Evolutionary conservation across 345 rosid species (phyloP).

Genomic region (Eutrema yunnanense): DNA sequence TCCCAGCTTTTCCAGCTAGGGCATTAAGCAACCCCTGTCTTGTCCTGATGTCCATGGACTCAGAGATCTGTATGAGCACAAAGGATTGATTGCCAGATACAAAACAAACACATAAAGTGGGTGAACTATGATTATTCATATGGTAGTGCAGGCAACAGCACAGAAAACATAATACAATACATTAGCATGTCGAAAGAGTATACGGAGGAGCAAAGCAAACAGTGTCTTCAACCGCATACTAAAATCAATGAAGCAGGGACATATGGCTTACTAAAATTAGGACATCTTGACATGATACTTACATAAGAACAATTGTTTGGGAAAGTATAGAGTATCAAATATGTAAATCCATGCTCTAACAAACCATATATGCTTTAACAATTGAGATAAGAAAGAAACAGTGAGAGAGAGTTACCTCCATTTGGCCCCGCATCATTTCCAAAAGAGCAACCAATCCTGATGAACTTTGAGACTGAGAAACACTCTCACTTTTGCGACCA

Average conservation of each 20-base stretch:
- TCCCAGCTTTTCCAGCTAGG: conserved; percentile 80
- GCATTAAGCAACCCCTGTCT: conserved; percentile 92
- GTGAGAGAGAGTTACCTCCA: conserved; percentile 63
- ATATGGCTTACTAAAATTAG: neutral
- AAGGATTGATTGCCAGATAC: conserved; percentile 10
- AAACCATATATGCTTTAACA: conserved; percentile 1
- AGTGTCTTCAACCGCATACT: conserved; percentile 5
- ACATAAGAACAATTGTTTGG: neutral
- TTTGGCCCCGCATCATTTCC: conserved; percentile 87
- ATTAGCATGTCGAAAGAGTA: neutral
- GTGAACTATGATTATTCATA: neutral
- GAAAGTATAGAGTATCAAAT: neutral
- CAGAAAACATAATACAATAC: conserved; percentile 3
- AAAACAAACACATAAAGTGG: neutral
- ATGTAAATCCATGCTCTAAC: neutral
- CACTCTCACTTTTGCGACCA: conserved; percentile 68
- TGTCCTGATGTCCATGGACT: conserved; percentile 94
- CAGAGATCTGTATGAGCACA: conserved; percentile 59
- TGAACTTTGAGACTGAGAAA: conserved; percentile 53
- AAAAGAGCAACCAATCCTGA: conserved; percentile 75
- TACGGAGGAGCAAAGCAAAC: neutral
- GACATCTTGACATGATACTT: neutral
- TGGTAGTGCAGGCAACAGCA: neutral
- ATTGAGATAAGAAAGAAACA: conserved; percentile 3
- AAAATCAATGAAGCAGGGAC: neutral